phyloP scores from a whole-genome alignment of 2,329 filamentous ascomycete species.

The Cryphonectria japonica region DNA sequence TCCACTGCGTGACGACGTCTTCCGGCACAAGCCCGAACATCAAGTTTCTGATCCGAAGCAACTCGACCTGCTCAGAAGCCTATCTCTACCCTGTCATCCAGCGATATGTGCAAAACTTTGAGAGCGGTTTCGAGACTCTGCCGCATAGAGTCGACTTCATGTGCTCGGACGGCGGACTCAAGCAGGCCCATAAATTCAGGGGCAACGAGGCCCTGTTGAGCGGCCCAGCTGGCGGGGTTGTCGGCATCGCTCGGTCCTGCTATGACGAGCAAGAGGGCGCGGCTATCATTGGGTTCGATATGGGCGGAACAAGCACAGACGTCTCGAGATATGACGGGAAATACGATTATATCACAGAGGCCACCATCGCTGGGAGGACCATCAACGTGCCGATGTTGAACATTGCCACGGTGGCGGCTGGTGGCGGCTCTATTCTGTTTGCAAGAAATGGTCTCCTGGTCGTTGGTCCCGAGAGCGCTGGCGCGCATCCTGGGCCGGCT shows the following conservation, averaged over 20 bases:
- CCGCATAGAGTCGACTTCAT: constrained; percentile 68
- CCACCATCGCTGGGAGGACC: constrained; percentile 70
- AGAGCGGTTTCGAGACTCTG: constrained; percentile 64
- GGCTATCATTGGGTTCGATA: constrained; percentile 55
- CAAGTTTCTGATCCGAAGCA: constrained; percentile 69
- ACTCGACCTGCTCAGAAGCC: constrained; percentile 71
- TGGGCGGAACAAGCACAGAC: constrained; percentile 72
- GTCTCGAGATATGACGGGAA: constrained; percentile 70
- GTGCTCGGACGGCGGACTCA: constrained; percentile 56
- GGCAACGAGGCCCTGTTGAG: constrained; percentile 69
- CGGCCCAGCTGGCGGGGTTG: constrained; percentile 72
- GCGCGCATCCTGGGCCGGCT: constrained; percentile 71
- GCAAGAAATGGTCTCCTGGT: constrained; percentile 73
- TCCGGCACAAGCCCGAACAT: constrained; percentile 73
- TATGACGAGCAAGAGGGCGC: constrained; percentile 68
- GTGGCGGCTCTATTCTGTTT: constrained; percentile 58
- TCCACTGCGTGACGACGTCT: constrained; percentile 68
- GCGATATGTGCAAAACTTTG: constrained; percentile 69
- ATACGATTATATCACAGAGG: constrained; percentile 74
- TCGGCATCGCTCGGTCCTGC: constrained; percentile 70
- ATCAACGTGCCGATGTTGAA: constrained; percentile 74
- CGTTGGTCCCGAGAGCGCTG: constrained; percentile 73
- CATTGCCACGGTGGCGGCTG: constrained; percentile 70
- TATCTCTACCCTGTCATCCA: constrained; percentile 73
- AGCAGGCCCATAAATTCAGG: constrained; percentile 60